These are phyloP conservation scores for Ceratocystis papillata DNA, from an alignment of 2,329 filamentous ascomycete genomes.

Conservation along the genomic window DNA sequence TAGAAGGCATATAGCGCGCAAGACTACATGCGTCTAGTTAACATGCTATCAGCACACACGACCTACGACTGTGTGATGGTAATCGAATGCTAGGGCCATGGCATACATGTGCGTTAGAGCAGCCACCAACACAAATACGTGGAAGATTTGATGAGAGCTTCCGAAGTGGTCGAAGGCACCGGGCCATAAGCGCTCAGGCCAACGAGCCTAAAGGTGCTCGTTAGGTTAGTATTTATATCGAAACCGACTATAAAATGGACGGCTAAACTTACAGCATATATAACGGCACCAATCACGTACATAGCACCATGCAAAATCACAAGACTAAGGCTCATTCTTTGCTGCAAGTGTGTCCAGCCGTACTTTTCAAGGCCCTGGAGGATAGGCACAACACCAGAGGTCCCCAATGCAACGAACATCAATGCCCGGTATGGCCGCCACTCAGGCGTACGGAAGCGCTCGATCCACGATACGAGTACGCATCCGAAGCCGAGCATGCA, in stretches of 20 bases:
- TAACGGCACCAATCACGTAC: conserved; percentile 73
- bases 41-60: conserved; percentile 36
- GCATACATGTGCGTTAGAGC: conserved; percentile 72
- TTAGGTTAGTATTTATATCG: background rate
- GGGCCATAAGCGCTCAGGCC: conserved; percentile 71
- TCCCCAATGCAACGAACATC: conserved; percentile 82
- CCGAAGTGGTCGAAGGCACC: conserved; percentile 83
- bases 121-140: conserved; percentile 75
- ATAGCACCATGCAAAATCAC: conserved; percentile 66
- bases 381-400: conserved; percentile 74
- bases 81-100: conserved; percentile 74
- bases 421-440: conserved; percentile 76
- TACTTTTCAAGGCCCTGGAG: conserved; percentile 62
- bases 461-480: conserved; percentile 63
- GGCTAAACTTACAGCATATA: conserved; percentile 63
- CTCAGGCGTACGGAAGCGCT: conserved; percentile 69
- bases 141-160: conserved; percentile 92
- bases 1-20: too few species aligned
- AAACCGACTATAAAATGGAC: conserved; percentile 7
- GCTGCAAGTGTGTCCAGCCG: conserved; percentile 54
- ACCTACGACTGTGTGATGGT: conserved; percentile 56
- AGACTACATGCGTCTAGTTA: background rate
- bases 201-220: conserved; percentile 45
- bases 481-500: conserved; percentile 66
- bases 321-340: conserved; percentile 71